Base-by-base conservation (phyloP, 2,329 filamentous ascomycete species). In the Fusarium anthophilum region DNA sequence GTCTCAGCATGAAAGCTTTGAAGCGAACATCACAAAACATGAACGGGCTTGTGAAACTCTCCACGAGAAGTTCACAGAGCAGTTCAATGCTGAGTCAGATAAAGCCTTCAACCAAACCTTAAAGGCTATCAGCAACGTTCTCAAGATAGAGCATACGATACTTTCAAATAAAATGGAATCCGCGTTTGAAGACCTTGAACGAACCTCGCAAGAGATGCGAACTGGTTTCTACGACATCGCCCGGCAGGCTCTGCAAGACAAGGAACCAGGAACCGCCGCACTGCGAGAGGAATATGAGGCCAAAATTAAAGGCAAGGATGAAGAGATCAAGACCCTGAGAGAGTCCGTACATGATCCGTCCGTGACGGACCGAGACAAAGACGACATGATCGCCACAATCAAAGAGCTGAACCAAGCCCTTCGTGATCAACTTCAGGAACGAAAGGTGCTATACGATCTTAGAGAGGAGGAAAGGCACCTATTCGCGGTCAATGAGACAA, bases 401-500 rank as follows among this genome's bases (percentile, higher is more conserved):
- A 43, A 43, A 10, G 22, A 43, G 8, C 6, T 43, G 41, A 43
- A n/a, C 22, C 22, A 17, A 6, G 0, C 8, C n/a, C 41, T 43
- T 15, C 8, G 10, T 15, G 1, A 1, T n/a, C 41, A 43, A 10
- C 41, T 43, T 0, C 41, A 43, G 14, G 22, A 24, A 43, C 22
- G 8, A 24, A 43, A 3, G 22, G 41, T 24, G 14, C 9, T 24
- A 8, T 24, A n/a, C 41, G 8, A 15, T 1, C 5, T 20, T 6
- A 24, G 10, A n/a, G 41, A 43, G 12, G 41, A n/a, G 8, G 3
- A 43, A 14, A 24, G 2, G 22, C 14, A 7, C 13, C 6, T 0
- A 17, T 5, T 6, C 0, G n/a, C n/a, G 41, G 14, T 7, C 8
- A 8, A 43, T 0, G 12, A 24, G 6, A 43, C 6, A n/a, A 24